Conservation (phyloP, 768 basidiomycete genomes). For the Chalciporus chontae region DNA sequence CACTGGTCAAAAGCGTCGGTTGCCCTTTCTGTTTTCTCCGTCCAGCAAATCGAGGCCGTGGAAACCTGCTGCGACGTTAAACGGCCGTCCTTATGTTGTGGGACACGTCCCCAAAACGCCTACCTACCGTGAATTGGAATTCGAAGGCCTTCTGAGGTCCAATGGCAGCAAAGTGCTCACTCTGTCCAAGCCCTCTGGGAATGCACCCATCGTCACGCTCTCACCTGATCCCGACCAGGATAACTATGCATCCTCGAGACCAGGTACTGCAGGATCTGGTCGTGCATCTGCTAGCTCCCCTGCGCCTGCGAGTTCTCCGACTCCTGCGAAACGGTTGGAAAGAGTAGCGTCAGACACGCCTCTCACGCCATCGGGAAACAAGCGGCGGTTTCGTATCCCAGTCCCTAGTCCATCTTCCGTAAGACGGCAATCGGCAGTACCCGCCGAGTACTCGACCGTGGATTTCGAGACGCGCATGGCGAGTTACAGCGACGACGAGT, state of each 20-base stretch:
- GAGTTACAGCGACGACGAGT: slow-evolving; percentile 50
- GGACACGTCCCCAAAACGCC: slow-evolving; percentile 54
- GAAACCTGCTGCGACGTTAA: slow-evolving; percentile 81
- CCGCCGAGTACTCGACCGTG: slow-evolving; percentile 76
- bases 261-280: slow-evolving; percentile 21
- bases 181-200: slow-evolving; percentile 21
- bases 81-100: slow-evolving; percentile 71
- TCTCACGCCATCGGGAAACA: slow-evolving; percentile 23
- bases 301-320: slow-evolving; percentile 15
- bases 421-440: slow-evolving; percentile 48
- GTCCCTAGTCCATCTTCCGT: slow-evolving; percentile 52
- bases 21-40: slow-evolving; percentile 67
- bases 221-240: slow-evolving; percentile 33
- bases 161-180: slow-evolving; percentile 43
- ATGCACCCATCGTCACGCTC: slow-evolving; percentile 19
- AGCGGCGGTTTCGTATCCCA: slow-evolving; percentile 60
- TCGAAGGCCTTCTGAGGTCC: slow-evolving; percentile 68
- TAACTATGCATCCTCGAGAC: slow-evolving; percentile 18
- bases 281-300: slow-evolving; percentile 6
- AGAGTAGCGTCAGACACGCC: slow-evolving; percentile 28
- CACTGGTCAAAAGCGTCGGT: slow-evolving; percentile 50
- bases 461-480: slow-evolving; percentile 83
- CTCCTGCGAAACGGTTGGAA: slow-evolving; percentile 22
- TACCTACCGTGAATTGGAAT: slow-evolving; percentile 65
- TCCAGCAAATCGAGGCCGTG: slow-evolving; percentile 50